A percentile compares a stretch with the other conserved stretches of the same genome.
phyloP scores from a whole-genome alignment of 768 basidiomycete species.

The Tulasnella sp. region DNA sequence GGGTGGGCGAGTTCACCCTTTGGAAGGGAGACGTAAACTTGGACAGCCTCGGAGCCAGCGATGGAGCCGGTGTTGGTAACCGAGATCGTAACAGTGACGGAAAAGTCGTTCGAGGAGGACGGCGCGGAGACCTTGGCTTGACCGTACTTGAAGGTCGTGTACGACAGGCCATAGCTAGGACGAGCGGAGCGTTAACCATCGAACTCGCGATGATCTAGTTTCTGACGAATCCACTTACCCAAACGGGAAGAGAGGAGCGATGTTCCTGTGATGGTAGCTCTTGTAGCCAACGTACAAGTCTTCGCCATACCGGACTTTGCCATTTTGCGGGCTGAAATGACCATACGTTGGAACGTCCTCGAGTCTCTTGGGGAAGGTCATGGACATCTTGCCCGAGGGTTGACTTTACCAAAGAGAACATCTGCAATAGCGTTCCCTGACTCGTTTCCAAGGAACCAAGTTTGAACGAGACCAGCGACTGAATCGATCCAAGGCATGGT shows the following conservation, averaged over 20 bases:
- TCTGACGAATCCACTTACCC: slow-evolving; percentile 50
- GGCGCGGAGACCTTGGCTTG: slow-evolving; percentile 46
- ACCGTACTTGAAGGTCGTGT: slow-evolving; percentile 66
- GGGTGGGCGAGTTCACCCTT: slow-evolving; percentile 58
- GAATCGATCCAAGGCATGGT: slow-evolving; percentile 73
- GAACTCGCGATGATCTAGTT: neutral
- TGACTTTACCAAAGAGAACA: slow-evolving; percentile 62
- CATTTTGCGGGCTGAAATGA: slow-evolving; percentile 63
- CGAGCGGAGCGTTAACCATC: slow-evolving; percentile 14
- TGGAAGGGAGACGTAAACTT: slow-evolving; percentile 62
- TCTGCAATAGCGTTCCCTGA: slow-evolving; percentile 67
- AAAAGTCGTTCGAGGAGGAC: slow-evolving; percentile 40
- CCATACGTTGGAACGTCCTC: slow-evolving; percentile 66
- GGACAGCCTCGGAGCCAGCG: slow-evolving; percentile 64
- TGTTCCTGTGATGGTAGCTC: slow-evolving; percentile 58
- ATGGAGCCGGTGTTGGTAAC: slow-evolving; percentile 60
- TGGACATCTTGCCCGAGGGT: slow-evolving; percentile 64
- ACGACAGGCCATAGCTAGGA: slow-evolving; percentile 69
- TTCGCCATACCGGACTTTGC: slow-evolving; percentile 43
- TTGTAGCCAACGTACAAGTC: slow-evolving; percentile 56
- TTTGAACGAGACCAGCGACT: slow-evolving; percentile 61
- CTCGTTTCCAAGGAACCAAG: slow-evolving; percentile 71
- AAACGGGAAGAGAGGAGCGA: slow-evolving; percentile 67
- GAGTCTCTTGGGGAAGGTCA: slow-evolving; percentile 61
- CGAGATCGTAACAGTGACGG: slow-evolving; percentile 49